A percentile compares a stretch with the other conserved stretches of the same genome.
Evolutionary conservation across 345 rosid species (phyloP).

Genomic region (Eucalyptus cloeziana): DNA sequence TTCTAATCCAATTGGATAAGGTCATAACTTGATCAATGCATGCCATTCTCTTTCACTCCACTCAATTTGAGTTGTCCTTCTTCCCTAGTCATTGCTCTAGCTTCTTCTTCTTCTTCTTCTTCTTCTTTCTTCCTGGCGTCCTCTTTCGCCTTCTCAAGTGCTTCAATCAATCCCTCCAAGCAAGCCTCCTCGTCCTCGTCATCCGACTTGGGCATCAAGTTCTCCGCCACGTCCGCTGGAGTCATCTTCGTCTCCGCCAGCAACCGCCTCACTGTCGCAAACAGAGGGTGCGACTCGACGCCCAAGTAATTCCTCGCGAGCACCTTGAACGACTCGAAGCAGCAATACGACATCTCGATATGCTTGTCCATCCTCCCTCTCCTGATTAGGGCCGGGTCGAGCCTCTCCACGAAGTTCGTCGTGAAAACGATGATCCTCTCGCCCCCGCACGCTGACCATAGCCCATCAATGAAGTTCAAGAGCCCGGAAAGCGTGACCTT

Average conservation of each 20-base stretch:
- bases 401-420: constrained; percentile 18
- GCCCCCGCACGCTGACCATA: constrained; percentile 29
- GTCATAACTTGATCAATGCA: neutral
- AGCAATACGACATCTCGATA: constrained; percentile 11
- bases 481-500: constrained; percentile 24
- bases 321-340: constrained; percentile 18
- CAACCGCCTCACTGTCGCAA: neutral
- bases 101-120: neutral
- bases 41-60: neutral
- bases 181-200: neutral
- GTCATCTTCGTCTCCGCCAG: constrained; percentile 4
- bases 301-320: constrained; percentile 15
- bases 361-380: constrained; percentile 23
- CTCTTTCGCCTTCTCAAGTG: constrained; percentile 4
- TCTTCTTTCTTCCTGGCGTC: neutral
- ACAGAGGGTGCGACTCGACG: neutral
- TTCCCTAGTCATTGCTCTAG: neutral
- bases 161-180: constrained; percentile 5
- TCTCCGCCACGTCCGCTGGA: constrained; percentile 26
- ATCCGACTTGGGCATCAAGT: constrained; percentile 11
- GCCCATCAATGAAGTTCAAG: constrained; percentile 22
- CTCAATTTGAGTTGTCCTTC: neutral
- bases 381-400: constrained; percentile 24
- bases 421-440: constrained; percentile 19
- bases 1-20: neutral